phyloP scores from a whole-genome alignment of 2,329 filamentous ascomycete genomes.

The Aureobasidium sp. region DNA sequence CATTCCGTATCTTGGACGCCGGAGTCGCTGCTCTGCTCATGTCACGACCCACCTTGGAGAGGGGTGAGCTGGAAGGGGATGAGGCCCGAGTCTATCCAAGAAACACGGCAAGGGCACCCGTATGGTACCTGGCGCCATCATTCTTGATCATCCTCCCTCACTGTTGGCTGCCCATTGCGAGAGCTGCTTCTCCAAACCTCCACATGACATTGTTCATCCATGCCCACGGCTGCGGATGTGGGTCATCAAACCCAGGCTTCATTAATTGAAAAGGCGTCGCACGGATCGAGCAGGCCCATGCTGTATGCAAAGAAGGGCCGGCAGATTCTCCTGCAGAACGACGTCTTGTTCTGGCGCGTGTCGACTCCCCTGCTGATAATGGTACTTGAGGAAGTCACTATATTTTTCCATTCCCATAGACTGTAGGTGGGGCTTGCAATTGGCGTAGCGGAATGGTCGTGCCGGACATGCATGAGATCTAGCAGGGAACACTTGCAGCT shows the following conservation, averaged over 20 bases:
- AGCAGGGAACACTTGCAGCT: slow-evolving; percentile 7
- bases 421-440: background rate
- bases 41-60: background rate
- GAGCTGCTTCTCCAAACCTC: background rate
- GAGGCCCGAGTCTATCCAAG: background rate
- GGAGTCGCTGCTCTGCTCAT: background rate
- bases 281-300: slow-evolving; percentile 6
- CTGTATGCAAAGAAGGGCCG: slow-evolving; percentile 9
- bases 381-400: background rate
- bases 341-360: slow-evolving; percentile 1
- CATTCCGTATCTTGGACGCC: slow-evolving; percentile 3
- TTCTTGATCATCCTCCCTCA: slow-evolving; percentile 11
- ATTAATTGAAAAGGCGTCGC: slow-evolving; percentile 1
- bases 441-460: slow-evolving; percentile 12
- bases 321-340: slow-evolving; percentile 1
- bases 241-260: background rate
- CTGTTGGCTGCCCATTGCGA: background rate
- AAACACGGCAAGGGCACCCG: slow-evolving; percentile 13
- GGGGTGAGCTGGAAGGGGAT: background rate
- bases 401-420: background rate
- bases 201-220: background rate
- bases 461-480: slow-evolving; percentile 15
- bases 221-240: slow-evolving; percentile 8
- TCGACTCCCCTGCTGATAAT: background rate
- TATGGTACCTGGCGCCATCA: background rate